These are phyloP conservation scores for Cladosporium halotolerans DNA, from an alignment of 2,329 filamentous ascomycete genomes.

Conservation along the genomic window DNA sequence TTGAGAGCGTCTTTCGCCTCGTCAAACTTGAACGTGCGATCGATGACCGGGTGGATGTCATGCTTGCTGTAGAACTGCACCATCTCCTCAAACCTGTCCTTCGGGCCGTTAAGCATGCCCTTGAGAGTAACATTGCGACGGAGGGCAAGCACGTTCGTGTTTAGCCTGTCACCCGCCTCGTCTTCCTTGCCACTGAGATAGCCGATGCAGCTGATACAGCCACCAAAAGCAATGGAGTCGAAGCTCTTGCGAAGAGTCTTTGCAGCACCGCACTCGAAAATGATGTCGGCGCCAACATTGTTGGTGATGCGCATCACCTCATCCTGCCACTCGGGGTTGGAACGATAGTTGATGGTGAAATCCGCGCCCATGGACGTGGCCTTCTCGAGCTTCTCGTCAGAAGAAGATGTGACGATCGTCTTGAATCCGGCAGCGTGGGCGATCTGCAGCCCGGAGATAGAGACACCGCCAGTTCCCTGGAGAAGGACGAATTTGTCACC, in stretches of 20 bases:
- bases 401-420: slow-evolving; percentile 55
- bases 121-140: slow-evolving; percentile 48
- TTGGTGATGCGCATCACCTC: slow-evolving; percentile 46
- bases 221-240: slow-evolving; percentile 36
- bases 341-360: slow-evolving; percentile 57
- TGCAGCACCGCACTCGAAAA: slow-evolving; percentile 48
- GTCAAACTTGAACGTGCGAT: slow-evolving; percentile 35
- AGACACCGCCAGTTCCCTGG: slow-evolving; percentile 42
- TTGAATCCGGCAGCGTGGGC: slow-evolving; percentile 38
- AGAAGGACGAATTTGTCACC: slow-evolving; percentile 31
- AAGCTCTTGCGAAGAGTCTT: slow-evolving; percentile 43
- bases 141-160: slow-evolving; percentile 53
- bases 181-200: slow-evolving; percentile 51
- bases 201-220: slow-evolving; percentile 36
- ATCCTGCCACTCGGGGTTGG: slow-evolving; percentile 53
- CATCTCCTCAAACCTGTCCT: slow-evolving; percentile 46
- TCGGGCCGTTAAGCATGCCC: slow-evolving; percentile 54
- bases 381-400: slow-evolving; percentile 47
- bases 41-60: slow-evolving; percentile 36
- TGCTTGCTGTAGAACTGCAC: slow-evolving; percentile 37
- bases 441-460: slow-evolving; percentile 36
- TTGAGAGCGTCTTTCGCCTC: slow-evolving; percentile 30
- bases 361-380: slow-evolving; percentile 53
- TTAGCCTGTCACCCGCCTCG: slow-evolving; percentile 47
- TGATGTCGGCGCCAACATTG: slow-evolving; percentile 40